Evolutionary conservation across 257 asterid species (phyloP).

Genomic region (Solanum chiquidenum): DNA sequence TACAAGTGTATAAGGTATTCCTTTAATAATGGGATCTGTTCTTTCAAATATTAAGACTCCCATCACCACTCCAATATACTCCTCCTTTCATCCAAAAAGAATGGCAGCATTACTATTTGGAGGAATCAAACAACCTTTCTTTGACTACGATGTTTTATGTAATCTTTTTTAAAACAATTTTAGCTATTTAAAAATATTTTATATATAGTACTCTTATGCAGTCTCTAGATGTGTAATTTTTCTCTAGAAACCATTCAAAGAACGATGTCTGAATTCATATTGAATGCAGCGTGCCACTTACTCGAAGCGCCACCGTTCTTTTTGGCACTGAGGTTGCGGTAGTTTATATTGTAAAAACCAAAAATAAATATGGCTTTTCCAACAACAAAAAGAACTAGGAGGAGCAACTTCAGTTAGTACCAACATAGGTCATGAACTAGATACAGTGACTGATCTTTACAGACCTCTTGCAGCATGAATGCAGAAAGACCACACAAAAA

Average conservation of each 20-base stretch:
- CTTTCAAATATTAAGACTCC: background rate
- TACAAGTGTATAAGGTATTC: background rate
- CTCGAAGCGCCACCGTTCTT: background rate
- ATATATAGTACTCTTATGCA: background rate
- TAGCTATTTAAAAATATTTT: background rate
- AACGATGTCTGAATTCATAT: background rate
- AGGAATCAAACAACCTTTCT: background rate
- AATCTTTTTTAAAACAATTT: background rate
- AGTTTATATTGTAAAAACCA: background rate
- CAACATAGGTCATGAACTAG: background rate
- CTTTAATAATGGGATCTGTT: background rate
- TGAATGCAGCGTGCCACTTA: background rate
- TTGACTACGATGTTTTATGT: background rate
- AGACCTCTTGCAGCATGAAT: background rate
- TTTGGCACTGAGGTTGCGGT: background rate
- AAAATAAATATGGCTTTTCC: background rate
- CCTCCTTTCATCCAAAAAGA: background rate
- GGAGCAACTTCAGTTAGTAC: background rate
- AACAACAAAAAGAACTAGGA: background rate
- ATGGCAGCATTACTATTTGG: background rate
- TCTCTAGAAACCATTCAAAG: background rate
- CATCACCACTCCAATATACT: background rate
- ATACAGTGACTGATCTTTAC: background rate
- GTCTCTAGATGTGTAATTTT: background rate
- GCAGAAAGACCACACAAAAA: background rate